Percentiles rank a stretch among this genome's conserved stretches.
phyloP scores from a whole-genome alignment of 1,284 basidiomycete species.

The Leccinum griseonigrum region DNA sequence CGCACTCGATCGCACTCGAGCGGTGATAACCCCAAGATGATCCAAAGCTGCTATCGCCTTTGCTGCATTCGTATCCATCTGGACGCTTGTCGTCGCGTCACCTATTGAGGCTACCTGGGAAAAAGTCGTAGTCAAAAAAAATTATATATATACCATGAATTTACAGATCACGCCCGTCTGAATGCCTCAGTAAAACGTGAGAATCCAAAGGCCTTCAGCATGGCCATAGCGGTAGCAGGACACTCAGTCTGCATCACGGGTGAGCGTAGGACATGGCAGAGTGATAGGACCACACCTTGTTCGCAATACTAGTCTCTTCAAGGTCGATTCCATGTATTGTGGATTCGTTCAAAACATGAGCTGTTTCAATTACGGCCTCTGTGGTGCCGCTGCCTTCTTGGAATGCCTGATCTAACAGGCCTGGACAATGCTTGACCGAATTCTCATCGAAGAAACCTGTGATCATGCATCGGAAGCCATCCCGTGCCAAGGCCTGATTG shows the following conservation, averaged over 20 bases:
- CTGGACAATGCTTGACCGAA: not conserved
- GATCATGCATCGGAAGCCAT: too few relatives aligned
- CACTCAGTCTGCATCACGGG: not conserved
- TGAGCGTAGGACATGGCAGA: not conserved
- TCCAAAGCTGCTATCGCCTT: constrained; percentile 40
- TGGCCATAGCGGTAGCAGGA: not conserved
- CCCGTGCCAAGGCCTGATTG: too few relatives aligned
- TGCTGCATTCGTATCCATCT: too few relatives aligned
- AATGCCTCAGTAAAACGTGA: not conserved
- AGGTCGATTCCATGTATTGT: not conserved
- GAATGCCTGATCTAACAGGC: not conserved
- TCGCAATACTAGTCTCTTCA: not conserved
- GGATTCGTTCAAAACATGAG: not conserved
- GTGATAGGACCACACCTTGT: not conserved
- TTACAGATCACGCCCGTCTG: not conserved
- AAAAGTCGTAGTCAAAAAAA: too few relatives aligned
- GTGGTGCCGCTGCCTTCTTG: not conserved
- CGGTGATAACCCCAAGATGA: constrained; percentile 91
- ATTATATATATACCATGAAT: too few relatives aligned
- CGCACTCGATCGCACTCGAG: constrained; percentile 65
- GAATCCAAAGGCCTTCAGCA: not conserved
- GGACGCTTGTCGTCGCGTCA: too few relatives aligned
- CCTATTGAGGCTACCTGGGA: too few relatives aligned
- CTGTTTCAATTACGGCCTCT: not conserved
- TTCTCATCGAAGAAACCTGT: not conserved